Conservation (phyloP, 331 rosid genomes). For the Quercus lobata region DNA sequence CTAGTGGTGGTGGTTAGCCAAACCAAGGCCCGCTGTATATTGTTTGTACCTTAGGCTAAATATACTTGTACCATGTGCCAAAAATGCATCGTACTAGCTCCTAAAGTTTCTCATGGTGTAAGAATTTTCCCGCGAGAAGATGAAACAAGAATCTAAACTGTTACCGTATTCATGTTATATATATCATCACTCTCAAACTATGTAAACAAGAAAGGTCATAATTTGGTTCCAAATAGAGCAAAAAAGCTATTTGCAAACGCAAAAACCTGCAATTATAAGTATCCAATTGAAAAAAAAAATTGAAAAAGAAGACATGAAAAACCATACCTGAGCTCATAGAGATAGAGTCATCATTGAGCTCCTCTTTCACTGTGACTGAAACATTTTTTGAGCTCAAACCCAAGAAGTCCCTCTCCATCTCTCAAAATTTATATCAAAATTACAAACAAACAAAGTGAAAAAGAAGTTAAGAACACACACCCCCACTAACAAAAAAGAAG, state of each 20-base stretch:
- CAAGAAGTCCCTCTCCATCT: slow-evolving; percentile 76
- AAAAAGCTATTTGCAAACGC: background rate
- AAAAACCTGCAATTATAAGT: background rate
- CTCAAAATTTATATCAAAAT: background rate
- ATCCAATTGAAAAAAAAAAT: background rate
- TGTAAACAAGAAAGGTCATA: slow-evolving; percentile 1
- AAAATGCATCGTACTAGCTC: no score
- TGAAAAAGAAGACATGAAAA: background rate
- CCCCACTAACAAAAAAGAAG: background rate
- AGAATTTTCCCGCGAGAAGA: no score
- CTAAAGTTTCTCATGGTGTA: no score
- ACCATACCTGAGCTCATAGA: slow-evolving; percentile 49
- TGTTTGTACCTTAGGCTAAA: no score
- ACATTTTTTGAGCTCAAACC: slow-evolving; percentile 46
- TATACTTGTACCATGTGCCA: no score
- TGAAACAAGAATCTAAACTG: no score
- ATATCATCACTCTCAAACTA: background rate
- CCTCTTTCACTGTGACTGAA: slow-evolving; percentile 34
- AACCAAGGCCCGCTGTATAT: no score
- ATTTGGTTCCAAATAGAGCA: background rate
- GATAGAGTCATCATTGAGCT: slow-evolving; percentile 29
- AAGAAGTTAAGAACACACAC: no score
- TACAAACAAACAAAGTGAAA: background rate
- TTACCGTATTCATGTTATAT: background rate
- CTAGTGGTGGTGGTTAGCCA: no score